Conservation (phyloP, 139 green algal genomes). For the Chlorella sp. region DNA sequence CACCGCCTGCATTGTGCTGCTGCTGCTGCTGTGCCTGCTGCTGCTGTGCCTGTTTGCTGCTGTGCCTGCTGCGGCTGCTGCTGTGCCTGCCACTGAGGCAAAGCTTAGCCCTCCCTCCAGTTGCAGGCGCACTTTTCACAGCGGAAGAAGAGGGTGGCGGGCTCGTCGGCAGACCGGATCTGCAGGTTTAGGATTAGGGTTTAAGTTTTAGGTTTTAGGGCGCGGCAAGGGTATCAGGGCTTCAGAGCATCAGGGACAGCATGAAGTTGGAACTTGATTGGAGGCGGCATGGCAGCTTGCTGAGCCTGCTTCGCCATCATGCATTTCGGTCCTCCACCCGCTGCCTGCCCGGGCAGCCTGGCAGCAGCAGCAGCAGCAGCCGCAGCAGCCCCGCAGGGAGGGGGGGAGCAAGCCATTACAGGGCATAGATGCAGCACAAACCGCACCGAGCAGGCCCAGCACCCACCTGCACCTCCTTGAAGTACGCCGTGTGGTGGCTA, state of each 20-base stretch:
- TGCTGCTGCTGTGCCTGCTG: background rate
- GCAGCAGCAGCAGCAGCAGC: too few relatives aligned
- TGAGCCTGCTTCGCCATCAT: too few relatives aligned
- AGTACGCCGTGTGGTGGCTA: constrained; percentile 83
- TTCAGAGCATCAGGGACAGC: too few relatives aligned
- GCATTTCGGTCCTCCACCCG: too few relatives aligned
- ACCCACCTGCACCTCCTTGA: constrained; percentile 80
- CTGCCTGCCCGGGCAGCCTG: too few relatives aligned
- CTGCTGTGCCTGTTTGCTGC: background rate
- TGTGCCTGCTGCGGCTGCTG: background rate
- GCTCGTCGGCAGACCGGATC: constrained; percentile 93
- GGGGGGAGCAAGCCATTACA: too few relatives aligned
- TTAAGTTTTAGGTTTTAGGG: too few relatives aligned
- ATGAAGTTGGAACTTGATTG: too few relatives aligned
- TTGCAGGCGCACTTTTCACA: constrained; percentile 80
- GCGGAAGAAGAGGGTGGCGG: constrained; percentile 92
- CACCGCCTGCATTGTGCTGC: background rate
- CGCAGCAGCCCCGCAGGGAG: too few relatives aligned
- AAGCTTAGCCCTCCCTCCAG: constrained; percentile 71
- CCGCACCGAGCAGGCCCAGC: too few relatives aligned
- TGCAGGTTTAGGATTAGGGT: too few relatives aligned
- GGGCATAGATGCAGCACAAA: background rate
- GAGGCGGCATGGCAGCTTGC: too few relatives aligned
- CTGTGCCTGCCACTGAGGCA: background rate
- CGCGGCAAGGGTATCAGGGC: background rate